Evolutionary conservation across 2,329 filamentous ascomycete species (phyloP), one percentile per base, ranked within the genome.

Genomic region (Aureobasidium sp.): DNA sequence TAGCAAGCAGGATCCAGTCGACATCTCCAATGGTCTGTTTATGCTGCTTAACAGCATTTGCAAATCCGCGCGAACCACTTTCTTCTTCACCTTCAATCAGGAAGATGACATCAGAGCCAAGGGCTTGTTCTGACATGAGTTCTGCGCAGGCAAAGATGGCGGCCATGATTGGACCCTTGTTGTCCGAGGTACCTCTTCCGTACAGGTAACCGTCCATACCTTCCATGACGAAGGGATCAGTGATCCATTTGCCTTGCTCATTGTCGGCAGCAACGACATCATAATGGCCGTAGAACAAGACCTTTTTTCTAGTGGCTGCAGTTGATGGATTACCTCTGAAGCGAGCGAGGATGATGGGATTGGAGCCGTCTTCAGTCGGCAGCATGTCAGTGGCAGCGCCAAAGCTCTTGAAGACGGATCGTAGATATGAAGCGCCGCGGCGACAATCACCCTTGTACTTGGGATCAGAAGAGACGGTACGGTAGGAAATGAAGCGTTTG

Each of bases 31-130:
- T 96, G 27, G 90, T 81, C 15, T 87, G 81, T 73, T 96, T 96
- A 75, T 94, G 86, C 65, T 85, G 83, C 67, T 82, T 84, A 17
- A 99, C 87, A 0, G 90, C 89, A 68, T 93, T 85, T 66, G 90
- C 87, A 71, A 99, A 97, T 0, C 94, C 93, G 32, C 92, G 84
- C 1, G 92, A 97, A 0, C 94, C 94, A 50, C 89, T 92, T 73
- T 99, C 94, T 75, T 99, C 94, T 72, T 99, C 94, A 13, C 94
- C 94, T 71, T 99, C 94, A 52, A 99, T 95, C 3, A 99, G 77
- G 70, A 99, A 99, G 32, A 96, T 83, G 61, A 99, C 87, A 68
- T 99, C 92, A 43, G 92, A 92, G 59, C 88, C 87, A 1, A 99
- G 81, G 20, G 84, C 82, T 68, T 96, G 90, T n/a, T 89, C 86